Evolutionary conservation across 768 basidiomycete species (phyloP), one percentile per base, ranked within the genome.

Genomic region (Nidula microcarpa): DNA sequence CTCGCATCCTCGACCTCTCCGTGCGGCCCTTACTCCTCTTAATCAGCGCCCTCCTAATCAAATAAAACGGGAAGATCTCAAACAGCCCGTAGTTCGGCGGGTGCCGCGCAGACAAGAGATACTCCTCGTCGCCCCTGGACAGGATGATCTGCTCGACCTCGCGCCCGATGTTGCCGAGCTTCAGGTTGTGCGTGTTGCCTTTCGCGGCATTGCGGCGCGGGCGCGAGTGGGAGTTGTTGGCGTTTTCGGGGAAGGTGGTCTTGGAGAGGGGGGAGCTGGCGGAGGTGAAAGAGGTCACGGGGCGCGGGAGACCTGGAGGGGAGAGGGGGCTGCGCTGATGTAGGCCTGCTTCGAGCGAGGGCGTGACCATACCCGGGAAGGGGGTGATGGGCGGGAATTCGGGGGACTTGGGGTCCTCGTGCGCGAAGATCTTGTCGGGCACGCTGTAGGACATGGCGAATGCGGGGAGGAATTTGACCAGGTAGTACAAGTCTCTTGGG

Each of bases 31-130:
- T 72, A 0, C 84, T 83, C 8, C 68, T 64, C 55, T 74, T 71
- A 6, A 75, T 71, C 36, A 86, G 64, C 39, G 64, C 66, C 34
- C 68, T 60, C 5, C 83, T 77, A 23, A 85, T 59, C 5, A 87
- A 66, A 33, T 86, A 86, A 66, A 89, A 85, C 14, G 87, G 86
- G 68, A 86, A 88, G 6, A 87, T 55, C 60, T 88, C 86, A 53
- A 86, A 80, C 35, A 84, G 35, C 50, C 78, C 72, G 58, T 80
- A 84, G 62, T 77, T 77, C 1, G 86, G 85, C 4, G 87, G 85
- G 63, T 75, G 74, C 41, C 67, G 67, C 4, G 81, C 75, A 4
- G 87, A 85, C 13, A 80, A 61, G 23, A 87, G 68, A 54, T 70
- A 72, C 16, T 58, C 61, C 51, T 83, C 82, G n/a, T 80, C 80